These are phyloP conservation scores for Climacium dendroides DNA, from an alignment of 225 moss, liverwort and hornwort genomes.

Conservation along the genomic window DNA sequence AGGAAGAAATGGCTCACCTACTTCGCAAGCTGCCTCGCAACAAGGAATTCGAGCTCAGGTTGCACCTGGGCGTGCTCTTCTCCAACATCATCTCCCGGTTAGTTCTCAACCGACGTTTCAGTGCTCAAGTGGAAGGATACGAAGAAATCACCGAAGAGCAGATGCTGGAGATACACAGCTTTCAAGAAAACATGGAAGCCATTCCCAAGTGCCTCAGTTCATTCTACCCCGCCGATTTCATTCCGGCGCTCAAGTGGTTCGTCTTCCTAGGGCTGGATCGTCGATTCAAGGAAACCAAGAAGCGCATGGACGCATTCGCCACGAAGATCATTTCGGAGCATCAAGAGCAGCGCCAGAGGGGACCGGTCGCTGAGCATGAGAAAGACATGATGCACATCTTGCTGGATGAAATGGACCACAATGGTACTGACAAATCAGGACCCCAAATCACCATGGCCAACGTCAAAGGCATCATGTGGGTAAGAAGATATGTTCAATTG, in stretches of 20 bases:
- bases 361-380: background rate
- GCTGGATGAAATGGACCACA: background rate
- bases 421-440: background rate
- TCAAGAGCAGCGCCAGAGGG: background rate
- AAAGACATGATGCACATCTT: background rate
- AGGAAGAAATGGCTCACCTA: background rate
- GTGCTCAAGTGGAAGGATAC: background rate
- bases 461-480: background rate
- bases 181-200: background rate
- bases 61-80: background rate
- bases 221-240: background rate
- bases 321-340: background rate
- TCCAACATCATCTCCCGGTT: background rate
- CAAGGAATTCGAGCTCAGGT: background rate
- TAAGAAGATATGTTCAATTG: background rate
- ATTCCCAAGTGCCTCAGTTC: background rate
- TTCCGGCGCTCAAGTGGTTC: background rate
- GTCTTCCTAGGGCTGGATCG: background rate
- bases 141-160: background rate
- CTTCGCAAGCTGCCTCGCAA: background rate
- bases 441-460: background rate
- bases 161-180: background rate
- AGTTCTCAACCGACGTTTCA: background rate
- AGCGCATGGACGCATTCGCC: background rate
- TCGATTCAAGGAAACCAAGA: background rate